These are phyloP conservation scores for Dendrobium chrysotoxum DNA, from an alignment of 106 monocot species.

Conservation along the genomic window DNA sequence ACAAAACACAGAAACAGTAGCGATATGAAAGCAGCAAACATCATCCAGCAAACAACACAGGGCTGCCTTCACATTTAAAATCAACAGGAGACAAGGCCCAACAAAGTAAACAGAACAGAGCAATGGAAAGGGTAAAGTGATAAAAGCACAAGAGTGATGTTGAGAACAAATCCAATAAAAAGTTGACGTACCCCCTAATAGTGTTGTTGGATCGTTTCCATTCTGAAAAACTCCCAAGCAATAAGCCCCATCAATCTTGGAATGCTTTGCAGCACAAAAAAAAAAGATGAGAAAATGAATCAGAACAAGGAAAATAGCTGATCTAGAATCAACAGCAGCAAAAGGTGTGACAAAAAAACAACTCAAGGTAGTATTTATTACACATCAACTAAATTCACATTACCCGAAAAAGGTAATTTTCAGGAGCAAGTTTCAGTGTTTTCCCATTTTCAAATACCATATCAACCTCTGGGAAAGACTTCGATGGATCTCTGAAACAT, in stretches of 20 bases:
- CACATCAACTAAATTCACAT: neutral
- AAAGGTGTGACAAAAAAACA: neutral
- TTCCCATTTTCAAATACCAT: conserved; percentile 86
- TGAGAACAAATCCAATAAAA: neutral
- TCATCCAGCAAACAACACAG: neutral
- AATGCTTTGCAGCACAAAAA: conserved; percentile 48
- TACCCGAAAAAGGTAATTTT: conserved; percentile 97
- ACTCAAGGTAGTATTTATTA: neutral
- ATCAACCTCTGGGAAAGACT: conserved; percentile 75
- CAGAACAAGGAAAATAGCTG: neutral
- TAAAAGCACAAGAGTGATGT: neutral
- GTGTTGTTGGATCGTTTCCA: conserved; percentile 79
- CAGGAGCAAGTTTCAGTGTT: conserved; percentile 72
- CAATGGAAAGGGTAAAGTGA: neutral
- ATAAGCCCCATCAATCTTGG: conserved; percentile 88
- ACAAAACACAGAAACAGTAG: neutral
- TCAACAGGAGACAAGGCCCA: too few relatives aligned
- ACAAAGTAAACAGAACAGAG: neutral
- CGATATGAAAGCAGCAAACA: neutral
- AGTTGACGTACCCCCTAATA: conserved; percentile 65
- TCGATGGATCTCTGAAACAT: conserved; percentile 47
- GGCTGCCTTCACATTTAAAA: neutral
- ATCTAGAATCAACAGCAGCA: neutral
- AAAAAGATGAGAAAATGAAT: neutral
- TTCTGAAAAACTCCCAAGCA: conserved; percentile 90